Evolutionary conservation across 2,329 filamentous ascomycete species (phyloP).

Genomic region (Akanthomyces uredinophilus): DNA sequence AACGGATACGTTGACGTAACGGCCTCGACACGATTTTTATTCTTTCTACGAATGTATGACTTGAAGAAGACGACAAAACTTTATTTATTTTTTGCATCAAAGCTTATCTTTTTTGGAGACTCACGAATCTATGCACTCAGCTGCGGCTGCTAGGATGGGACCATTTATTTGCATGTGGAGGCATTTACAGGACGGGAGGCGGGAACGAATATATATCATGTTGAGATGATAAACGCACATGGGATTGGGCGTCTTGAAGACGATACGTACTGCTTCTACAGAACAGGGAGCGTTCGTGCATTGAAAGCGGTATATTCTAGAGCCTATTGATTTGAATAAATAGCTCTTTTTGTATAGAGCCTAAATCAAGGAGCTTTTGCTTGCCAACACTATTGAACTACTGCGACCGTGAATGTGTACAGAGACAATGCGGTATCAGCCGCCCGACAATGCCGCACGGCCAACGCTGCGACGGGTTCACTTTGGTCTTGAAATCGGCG

Average conservation of each 20-base stretch:
- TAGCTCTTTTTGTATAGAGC: conserved; percentile 2
- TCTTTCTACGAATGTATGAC: conserved; percentile 37
- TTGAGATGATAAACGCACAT: conserved; percentile 9
- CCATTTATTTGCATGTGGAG: background rate
- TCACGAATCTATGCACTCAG: conserved; percentile 2
- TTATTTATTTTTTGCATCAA: conserved; percentile 13
- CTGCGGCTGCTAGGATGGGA: conserved; percentile 5
- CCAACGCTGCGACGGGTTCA: background rate
- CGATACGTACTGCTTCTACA: background rate
- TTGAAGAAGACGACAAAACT: conserved; percentile 30
- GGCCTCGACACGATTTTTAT: conserved; percentile 31
- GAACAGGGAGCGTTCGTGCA: background rate
- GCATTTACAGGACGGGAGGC: conserved; percentile 13
- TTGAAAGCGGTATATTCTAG: background rate
- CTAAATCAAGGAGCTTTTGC: background rate
- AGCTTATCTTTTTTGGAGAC: conserved; percentile 22
- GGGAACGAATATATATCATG: conserved; percentile 9
- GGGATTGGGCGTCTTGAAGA: background rate
- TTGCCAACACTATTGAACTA: background rate
- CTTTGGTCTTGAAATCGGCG: background rate
- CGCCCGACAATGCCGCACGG: background rate
- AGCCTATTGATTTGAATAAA: background rate
- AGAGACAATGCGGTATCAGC: too few species aligned
- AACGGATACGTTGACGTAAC: conserved; percentile 29
- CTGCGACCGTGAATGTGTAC: background rate